Conservation (phyloP, 2,329 filamentous ascomycete genomes). For the Aspergillus quadrilineatus region DNA sequence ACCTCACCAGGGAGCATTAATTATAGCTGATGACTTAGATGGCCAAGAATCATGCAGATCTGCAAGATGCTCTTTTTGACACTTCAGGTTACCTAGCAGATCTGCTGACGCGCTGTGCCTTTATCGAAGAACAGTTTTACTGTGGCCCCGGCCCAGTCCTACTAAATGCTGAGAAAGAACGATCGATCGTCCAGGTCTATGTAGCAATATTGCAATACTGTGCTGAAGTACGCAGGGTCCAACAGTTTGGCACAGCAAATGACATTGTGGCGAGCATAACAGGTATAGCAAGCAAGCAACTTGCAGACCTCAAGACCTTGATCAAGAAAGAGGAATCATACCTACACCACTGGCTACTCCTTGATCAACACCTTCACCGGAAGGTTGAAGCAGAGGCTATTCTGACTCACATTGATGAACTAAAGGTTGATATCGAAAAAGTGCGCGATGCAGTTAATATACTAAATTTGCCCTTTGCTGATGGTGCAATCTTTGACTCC, state of each 20-base stretch:
- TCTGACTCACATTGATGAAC: slow-evolving; percentile 9
- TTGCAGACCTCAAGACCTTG: slow-evolving; percentile 12
- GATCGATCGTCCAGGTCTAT: slow-evolving; percentile 11
- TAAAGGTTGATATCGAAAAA: background rate
- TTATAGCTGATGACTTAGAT: slow-evolving; percentile 7
- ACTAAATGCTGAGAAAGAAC: slow-evolving; percentile 2
- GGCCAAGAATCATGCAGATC: slow-evolving; percentile 4
- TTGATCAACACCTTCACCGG: slow-evolving; percentile 13
- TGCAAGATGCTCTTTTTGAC: background rate
- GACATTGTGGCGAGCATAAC: slow-evolving; percentile 15
- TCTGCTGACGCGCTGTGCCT: slow-evolving; percentile 5
- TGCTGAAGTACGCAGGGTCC: slow-evolving; percentile 6
- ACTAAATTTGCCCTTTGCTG: slow-evolving; percentile 1
- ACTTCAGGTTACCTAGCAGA: slow-evolving; percentile 3
- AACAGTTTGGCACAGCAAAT: background rate
- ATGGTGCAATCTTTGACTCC: background rate
- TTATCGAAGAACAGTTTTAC: slow-evolving; percentile 7
- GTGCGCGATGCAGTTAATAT: background rate
- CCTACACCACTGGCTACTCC: slow-evolving; percentile 8
- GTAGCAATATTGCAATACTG: slow-evolving; percentile 15
- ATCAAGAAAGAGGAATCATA: slow-evolving; percentile 15
- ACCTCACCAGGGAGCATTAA: background rate
- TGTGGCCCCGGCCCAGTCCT: background rate
- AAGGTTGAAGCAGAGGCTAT: slow-evolving; percentile 9
- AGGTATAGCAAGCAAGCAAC: slow-evolving; percentile 12